Evolutionary conservation across 1,284 basidiomycete genomes (phyloP), one percentile per base, ranked within the genome.

Genomic region (Naganishia cerealis): DNA sequence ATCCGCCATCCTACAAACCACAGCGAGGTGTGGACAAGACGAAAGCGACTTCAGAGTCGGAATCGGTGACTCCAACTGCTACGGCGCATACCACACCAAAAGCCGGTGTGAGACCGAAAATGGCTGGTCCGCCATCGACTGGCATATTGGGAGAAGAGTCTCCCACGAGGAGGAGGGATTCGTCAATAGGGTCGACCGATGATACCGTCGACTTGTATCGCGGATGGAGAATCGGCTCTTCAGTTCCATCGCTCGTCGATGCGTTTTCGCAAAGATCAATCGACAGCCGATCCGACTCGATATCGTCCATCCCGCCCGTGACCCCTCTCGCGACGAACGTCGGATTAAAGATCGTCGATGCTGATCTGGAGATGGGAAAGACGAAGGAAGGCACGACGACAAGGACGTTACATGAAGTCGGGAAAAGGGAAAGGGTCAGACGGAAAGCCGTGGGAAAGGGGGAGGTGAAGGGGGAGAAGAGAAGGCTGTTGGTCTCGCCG

Each of bases 41-140:
- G 50, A 54, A 24, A 39, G 15, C 46, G 50, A 50, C 39, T 18
- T 26, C 21, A 5, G 57, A 59, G 12, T 16, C 61, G 9, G 61
- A 63, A 29, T 63, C 50, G 50, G 29, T 42, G 12, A 63, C 61
- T 16, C 61, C 61, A 3, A 63, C 50, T 13, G 61, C 61, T 39
- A 63, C 61, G 15, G 39, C 61, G 16, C 48, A 63, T 39, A 52
- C 61, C 15, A 63, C 61, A 8, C 61, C 61, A 1, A 53, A 40
- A 26, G 50, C 50, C 16, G 54, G 40, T 4, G 18, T 24, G 38
- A 63, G 50, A 29, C 54, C 61, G 21, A 63, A 18, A 29, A 63
- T 63, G 61, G 61, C 46, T 24, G 46, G 46, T 21, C 46, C 46
- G 46, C n/a, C 7, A 7, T 24, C 46, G 1, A 24, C 24, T 24